These are phyloP conservation scores for Phytophthora pistaciae DNA, from an alignment of 352 stramenopile species.

Conservation along the genomic window DNA sequence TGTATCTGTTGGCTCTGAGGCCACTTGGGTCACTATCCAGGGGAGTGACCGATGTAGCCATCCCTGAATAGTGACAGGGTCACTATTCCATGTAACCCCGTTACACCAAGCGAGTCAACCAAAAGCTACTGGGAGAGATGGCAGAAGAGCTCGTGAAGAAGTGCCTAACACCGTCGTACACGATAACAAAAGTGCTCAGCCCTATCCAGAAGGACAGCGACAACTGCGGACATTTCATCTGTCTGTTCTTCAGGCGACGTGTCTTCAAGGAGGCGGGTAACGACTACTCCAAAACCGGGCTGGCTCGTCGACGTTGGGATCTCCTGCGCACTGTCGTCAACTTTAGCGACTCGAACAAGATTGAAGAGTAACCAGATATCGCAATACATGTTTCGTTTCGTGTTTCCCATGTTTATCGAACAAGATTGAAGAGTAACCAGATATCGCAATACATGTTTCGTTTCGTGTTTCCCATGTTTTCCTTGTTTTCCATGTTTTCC, in stretches of 20 bases:
- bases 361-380: too few relatives aligned
- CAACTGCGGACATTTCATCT: neutral
- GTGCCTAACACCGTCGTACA: neutral
- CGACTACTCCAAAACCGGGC: neutral
- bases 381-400: too few relatives aligned
- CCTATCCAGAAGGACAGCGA: neutral
- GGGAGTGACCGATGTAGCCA: too few relatives aligned
- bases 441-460: too few relatives aligned
- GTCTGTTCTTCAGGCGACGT: neutral
- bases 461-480: too few relatives aligned
- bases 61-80: too few relatives aligned
- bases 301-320: neutral
- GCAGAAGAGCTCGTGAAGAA: neutral
- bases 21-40: too few relatives aligned
- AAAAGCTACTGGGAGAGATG: constrained; percentile 5
- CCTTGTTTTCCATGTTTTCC: too few relatives aligned
- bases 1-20: too few relatives aligned
- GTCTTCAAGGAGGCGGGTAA: neutral
- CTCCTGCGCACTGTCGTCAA: neutral
- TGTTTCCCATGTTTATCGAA: too few relatives aligned
- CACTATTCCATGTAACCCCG: too few relatives aligned
- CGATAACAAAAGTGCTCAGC: neutral
- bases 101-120: constrained; percentile 5
- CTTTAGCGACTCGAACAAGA: neutral
- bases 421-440: too few relatives aligned